phyloP scores from a whole-genome alignment of 2,329 filamentous ascomycete genomes.

The Ophiostoma populinum region DNA sequence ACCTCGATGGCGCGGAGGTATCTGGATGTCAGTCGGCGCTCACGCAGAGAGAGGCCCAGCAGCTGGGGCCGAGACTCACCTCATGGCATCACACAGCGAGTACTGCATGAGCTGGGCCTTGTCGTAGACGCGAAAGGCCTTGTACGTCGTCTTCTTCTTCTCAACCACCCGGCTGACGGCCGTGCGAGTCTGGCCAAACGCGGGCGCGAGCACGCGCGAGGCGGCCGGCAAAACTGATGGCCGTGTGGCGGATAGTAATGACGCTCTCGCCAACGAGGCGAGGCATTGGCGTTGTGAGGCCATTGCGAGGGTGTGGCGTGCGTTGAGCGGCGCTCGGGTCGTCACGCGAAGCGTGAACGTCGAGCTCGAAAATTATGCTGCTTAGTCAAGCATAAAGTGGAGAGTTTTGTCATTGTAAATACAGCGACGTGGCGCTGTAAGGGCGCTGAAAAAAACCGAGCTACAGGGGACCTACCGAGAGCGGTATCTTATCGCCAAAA shows the following conservation, averaged over 20 bases:
- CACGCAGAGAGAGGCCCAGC: too few relatives aligned
- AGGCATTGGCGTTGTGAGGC: conserved; percentile 34
- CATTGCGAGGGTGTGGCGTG: conserved; percentile 23
- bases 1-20: conserved; percentile 89
- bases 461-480: too few relatives aligned
- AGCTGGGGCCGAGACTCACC: too few relatives aligned
- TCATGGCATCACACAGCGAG: conserved; percentile 80
- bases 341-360: neutral
- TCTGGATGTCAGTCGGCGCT: conserved; percentile 33
- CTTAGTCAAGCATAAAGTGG: too few relatives aligned
- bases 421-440: too few relatives aligned
- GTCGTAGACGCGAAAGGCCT: conserved; percentile 48
- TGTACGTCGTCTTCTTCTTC: conserved; percentile 44
- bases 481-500: too few relatives aligned
- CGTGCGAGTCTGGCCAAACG: conserved; percentile 26
- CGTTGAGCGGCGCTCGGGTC: conserved; percentile 3
- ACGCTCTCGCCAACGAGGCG: conserved; percentile 35
- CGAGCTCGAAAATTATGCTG: too few relatives aligned
- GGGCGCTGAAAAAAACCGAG: too few relatives aligned
- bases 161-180: too few relatives aligned
- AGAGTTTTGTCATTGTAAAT: too few relatives aligned
- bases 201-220: conserved; percentile 32
- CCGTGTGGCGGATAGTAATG: conserved; percentile 24
- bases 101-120: conserved; percentile 54
- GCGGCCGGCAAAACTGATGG: conserved; percentile 24